Percentiles rank a stretch among this genome's conserved stretches.
Evolutionary conservation across 768 basidiomycete species (phyloP).

Genomic region (Amanita pseudoporphyria): DNA sequence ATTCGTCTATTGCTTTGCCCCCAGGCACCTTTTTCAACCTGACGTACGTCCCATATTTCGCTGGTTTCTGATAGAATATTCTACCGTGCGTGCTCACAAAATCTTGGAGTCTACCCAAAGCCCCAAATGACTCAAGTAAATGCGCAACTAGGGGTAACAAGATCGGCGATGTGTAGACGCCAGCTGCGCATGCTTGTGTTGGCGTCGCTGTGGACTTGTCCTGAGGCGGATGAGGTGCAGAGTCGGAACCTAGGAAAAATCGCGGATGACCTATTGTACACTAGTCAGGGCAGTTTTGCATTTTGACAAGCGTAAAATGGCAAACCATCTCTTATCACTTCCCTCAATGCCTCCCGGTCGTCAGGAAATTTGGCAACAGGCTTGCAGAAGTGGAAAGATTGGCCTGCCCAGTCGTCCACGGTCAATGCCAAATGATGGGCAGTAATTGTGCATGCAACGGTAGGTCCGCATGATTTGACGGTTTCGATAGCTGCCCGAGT

Average conservation of each 20-base stretch:
- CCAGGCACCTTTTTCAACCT: conserved; percentile 31
- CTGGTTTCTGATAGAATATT: conserved; percentile 54
- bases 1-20: conserved; percentile 32
- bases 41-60: conserved; percentile 23
- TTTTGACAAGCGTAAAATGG: neutral
- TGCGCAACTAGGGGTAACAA: conserved; percentile 86
- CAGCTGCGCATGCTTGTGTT: conserved; percentile 77
- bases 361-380: conserved; percentile 95
- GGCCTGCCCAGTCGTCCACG: conserved; percentile 95
- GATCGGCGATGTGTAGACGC: conserved; percentile 91
- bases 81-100: conserved; percentile 79
- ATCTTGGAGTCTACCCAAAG: conserved; percentile 68
- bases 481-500: conserved; percentile 85
- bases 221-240: conserved; percentile 78
- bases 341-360: conserved; percentile 74
- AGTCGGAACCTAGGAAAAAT: conserved; percentile 97
- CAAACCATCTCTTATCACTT: conserved; percentile 68
- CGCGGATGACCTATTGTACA: conserved; percentile 63
- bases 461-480: conserved; percentile 68
- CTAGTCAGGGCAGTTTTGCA: neutral
- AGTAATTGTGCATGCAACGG: conserved; percentile 94
- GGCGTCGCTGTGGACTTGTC: conserved; percentile 66
- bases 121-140: conserved; percentile 79
- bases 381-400: conserved; percentile 95
- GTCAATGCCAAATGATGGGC: conserved; percentile 92